Base-by-base conservation (phyloP, 768 basidiomycete genomes). In the Kwoniella botswanensis region DNA sequence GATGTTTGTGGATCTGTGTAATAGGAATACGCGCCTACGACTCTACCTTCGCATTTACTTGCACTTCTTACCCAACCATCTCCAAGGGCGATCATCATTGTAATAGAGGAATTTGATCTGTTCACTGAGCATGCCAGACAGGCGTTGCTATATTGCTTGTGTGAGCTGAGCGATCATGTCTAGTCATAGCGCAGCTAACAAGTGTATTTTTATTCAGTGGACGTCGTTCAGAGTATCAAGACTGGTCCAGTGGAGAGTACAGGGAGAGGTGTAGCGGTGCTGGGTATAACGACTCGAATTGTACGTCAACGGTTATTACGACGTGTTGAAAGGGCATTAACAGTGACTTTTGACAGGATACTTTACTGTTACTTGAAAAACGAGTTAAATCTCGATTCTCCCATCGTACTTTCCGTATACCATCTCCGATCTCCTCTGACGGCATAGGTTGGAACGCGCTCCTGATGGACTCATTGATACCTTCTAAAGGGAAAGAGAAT, bases 321-420 rank as follows among this genome's bases (percentile, higher is more conserved):
- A 26, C 26, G 26, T 26, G 26, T 26, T 26, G 26, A 26, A 26
- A 26, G 26, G 26, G 26, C 26, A 26, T 26, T 26, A 26, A 35
- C 35, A 5, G 24, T 41, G 22, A 21, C 4, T 17, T 12, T 58
- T 41, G 53, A 57, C 70, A 85, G 84, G 94, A 98, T 77, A 91
- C 93, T 18, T 88, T 98, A 70, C 91, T 92, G 72, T 84, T 92
- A 2, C 86, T 99, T 18, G 97, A 99, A 82, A 99, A 99, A 82
- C 88, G 97, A 55, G 97, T 99, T 61, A 97, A 98, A 84, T 97
- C 94, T 74, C 89, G 97, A 3, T 99, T 98, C 85, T 98, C 95
- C 1, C 93, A 94, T 42, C 87, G 97, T 66, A 92, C 93, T 76
- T 86, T 95, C 67, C 88, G 93, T 58, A 90, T 93, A 6, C 87